Base-by-base conservation (phyloP, 306 rosid species). In the Glycine latifolia region DNA sequence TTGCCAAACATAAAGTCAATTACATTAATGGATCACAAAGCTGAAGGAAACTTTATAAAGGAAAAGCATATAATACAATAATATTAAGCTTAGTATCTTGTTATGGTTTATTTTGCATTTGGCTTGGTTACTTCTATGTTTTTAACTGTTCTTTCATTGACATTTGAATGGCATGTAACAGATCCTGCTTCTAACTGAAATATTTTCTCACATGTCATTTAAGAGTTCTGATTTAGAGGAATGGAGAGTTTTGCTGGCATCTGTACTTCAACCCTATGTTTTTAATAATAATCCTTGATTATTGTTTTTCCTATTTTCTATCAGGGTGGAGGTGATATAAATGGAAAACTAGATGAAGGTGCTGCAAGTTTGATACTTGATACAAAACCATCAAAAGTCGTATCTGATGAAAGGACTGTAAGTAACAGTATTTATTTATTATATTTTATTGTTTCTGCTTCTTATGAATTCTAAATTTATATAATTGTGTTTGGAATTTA, bases 321-420 rank as follows among this genome's bases (percentile, higher is more conserved):
- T 75, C 92, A 93, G 99, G 89, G 31, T 26, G 31, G 76, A 76
- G 94, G 92, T 49, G 94, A 95, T 82, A 81, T 89, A 78, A 97
- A 93, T 82, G 97, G 94, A 83, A 95, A 90, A 79, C 84, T 93
- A 81, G 99, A 95, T 76, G 99, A 95, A 69, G 86, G 81, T 68
- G 85, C 98, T 83, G 97, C 97, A 48, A 86, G 86, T 87, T 87
- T 96, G 90, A 90, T 96, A 35, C 89, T 89, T 46, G 98, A 96
- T 83, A 86, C 92, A 52, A 93, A 94, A 85, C 98, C 99, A 79
- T 95, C 99, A 47, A 95, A 95, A 95, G 97, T 95, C 39, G 80
- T 91, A 73, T 87, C 96, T 15, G 91, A 84, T 20, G 98, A 95
- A 84, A 86, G 91, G 75, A 91, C 99, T 15, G 99, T 95, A 88